Base-by-base conservation (phyloP, 2,329 filamentous ascomycete species). In the Cordyceps sp. region DNA sequence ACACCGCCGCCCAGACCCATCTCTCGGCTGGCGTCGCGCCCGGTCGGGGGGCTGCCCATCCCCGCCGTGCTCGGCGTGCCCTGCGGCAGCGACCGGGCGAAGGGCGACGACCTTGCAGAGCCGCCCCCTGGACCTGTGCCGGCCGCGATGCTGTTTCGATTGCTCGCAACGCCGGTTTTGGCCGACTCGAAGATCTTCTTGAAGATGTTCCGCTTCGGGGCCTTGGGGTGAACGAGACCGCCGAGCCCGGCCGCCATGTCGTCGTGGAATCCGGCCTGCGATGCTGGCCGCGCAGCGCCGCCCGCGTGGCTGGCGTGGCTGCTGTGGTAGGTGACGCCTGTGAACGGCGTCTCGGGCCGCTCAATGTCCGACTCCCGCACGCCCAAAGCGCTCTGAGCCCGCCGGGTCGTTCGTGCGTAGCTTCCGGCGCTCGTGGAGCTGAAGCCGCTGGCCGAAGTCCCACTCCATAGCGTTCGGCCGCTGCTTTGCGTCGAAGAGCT, bases 341-440 rank as follows among this genome's bases (percentile, higher is more conserved):
- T 84, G 37, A 85, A 72, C 2, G 73, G 73, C 1, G 70, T 71
- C 25, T 69, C 69, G 2, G 73, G 69, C 15, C 73, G 62, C 26
- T 67, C 67, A 16, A 50, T 37, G 14, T 70, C 69, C 45, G 57
- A 56, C 13, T 71, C 72, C 17, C 69, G 64, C 34, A 68, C 64
- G 26, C 71, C 75, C 41, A 81, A 54, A 4, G 73, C 72, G 46
- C 77, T 83, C 39, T 73, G 70, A 13, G 77, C 65, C 38, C 76
- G 49, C 42, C 64, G 54, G 46, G 77, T 78, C 46, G 81, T 80
- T 38, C 86, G 73, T 20, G 85, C 86, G 40, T 92, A 73, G 55
- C 88, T 96, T 33, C 86, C 90, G 13, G 90, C 90, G 55, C 90
- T 96, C 13, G 90, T 96, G 31, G 85, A 82, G 52, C 88, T 96